Base-by-base conservation (phyloP, 345 rosid genomes). In the Acer campestre region DNA sequence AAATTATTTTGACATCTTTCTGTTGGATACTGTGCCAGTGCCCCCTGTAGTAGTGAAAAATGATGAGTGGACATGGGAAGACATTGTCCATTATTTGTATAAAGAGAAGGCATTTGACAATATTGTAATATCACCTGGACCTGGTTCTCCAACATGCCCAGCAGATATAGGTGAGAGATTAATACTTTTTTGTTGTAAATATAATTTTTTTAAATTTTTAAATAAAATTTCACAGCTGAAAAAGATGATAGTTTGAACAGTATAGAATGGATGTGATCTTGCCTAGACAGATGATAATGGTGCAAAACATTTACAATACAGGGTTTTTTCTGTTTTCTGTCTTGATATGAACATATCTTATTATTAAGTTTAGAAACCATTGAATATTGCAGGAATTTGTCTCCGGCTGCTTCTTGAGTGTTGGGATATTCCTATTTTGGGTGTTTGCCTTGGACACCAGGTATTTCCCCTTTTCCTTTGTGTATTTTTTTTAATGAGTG, bases 371-470 rank as follows among this genome's bases (percentile, higher is more conserved):
- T 17, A 53, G 55, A 78, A 75, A 78, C 61, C 53, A 70, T 77
- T 81, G 79, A 77, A 76, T 83, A 76, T 82, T 83, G 44, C 88
- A 95, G 98, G 99, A 77, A 85, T 93, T 75, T 95, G 99, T 86
- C 94, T 90, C 82, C 94, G 76, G 74, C 84, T 95, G 85, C 87
- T 95, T 85, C 87, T 82, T 53, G 93, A 93, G 75, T 94, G 98
- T 85, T 71, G 84, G 82, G 95, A 94, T 84, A 87, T 96, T 71
- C 99, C 98, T 74, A 88, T 94, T 85, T 82, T 96, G 71, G 99
- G 97, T 10, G 89, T 93, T 85, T 95, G 99, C 77, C 95, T 95
- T 66, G 99, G 99, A 59, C 98, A 95, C 85, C 98, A 93, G 98
- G 98, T 95, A 87, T 58, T 73, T 44, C 22, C 23, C 18, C 56